Evolutionary conservation across 129 eudicot species (phyloP), one percentile per base, ranked within the genome.

Genomic region (Apium graveolens): DNA sequence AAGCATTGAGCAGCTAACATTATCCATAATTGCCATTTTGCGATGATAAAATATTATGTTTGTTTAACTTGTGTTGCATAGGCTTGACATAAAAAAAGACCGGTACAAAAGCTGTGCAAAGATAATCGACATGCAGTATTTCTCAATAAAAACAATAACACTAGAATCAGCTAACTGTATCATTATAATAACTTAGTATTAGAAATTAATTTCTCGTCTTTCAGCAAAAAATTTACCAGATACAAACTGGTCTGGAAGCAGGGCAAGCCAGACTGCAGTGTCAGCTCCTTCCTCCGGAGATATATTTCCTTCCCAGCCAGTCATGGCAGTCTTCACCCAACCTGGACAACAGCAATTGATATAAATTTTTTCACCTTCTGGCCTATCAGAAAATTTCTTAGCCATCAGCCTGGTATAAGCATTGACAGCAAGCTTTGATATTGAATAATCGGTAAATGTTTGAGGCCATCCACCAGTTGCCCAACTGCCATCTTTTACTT

Each of bases 291-390:
- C 87, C 76, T 88, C 89, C 2, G 86, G 87, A 29, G 84, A 81
- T 41, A 63, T 78, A 73, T 83, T 80, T 48, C 91, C 91, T 14
- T 75, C 89, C 91, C 89, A 88, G 31, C 81, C 86, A n/a, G 91
- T 88, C 89, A 88, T 83, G 18, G 88, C 90, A 34, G 92, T 88
- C 66, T 84, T 88, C 65, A 88, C 92, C 92, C 92, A 88, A 12
- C 92, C 92, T 7, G 92, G 92, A 65, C 92, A 88, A 65, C 63
- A 88, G 75, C 89, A 86, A 60, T 84, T 88, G 16, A 86, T 74
- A 32, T 76, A 82, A 39, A 88, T 80, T 51, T 86, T 86, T 20
- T 78, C 38, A 35, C 88, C 88, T 12, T 83, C 88, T 49, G 90
- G 88, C 53, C 90, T 57, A 51, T 79, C 81, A 18, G 84, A 34